Base-by-base conservation (phyloP, 257 asterid species). In the Pogostemon cablin region DNA sequence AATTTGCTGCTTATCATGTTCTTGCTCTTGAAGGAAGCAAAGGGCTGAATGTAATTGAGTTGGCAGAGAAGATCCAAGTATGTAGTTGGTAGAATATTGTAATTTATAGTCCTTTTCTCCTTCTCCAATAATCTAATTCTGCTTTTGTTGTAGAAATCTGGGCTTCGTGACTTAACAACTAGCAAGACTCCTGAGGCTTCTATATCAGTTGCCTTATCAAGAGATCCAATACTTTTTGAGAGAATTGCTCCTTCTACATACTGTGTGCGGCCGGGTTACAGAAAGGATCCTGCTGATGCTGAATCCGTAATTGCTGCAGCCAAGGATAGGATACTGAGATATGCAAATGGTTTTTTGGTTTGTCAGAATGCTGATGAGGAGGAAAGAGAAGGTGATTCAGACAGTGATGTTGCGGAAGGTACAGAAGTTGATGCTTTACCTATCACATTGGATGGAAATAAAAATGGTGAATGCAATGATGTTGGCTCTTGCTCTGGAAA, bases 161-260 rank as follows among this genome's bases (percentile, higher is more conserved):
- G 99, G 56, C 96, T 95, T 61, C 98, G 99, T 53, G 99, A 95
- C 83, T 82, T 95, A 57, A 79, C 93, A 59, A 85, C 99, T 9
- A 95, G 99, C 96, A 95, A 88, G 90, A 95, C 99, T 46, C 99
- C 99, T 0, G 99, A 91, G 81, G 99, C 99, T 53, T 95, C 99
- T 68, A 92, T 92, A 69, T 95, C 99, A 65, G 99, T 95, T 80
- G 99, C 99, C 73, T 81, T 95, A 82, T 95, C 99, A 37, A 86
- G 99, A 81, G 99, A 95, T 80, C 97, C 99, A 6, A 59, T 92
- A 70, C 98, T 95, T 70, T 95, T 95, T 62, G 99, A 95, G 82
- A 95, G 99, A 84, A 79, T 87, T 38, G 99, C 99, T 60, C 99
- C 99, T 57, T 95, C 99, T 32, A 92, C 99, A 4, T 95, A 95